Base-by-base conservation (phyloP, 164 flowering plant species). In the Nymphaea colorata region DNA sequence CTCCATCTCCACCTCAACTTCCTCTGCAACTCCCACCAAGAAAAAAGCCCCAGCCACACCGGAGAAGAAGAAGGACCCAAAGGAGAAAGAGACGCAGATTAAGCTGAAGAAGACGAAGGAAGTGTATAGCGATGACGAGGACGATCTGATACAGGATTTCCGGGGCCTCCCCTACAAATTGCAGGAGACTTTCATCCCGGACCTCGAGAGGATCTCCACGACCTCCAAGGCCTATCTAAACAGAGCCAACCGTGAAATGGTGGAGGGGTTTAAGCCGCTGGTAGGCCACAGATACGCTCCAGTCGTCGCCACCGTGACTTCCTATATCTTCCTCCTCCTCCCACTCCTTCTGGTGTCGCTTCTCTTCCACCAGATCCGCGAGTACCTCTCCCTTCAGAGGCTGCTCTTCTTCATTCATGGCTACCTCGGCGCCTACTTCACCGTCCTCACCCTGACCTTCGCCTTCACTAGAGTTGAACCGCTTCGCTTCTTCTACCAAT, bases 361-460 rank as follows among this genome's bases (percentile, higher is more conserved):
- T 73, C 65, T 94, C 42, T 77, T 86, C 77, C 78, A 77, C 67
- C 78, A 73, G 43, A 74, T 91, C 84, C 90, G 84, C 76, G 79
- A 90, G 42, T 91, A 82, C 67, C 87, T 88, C 69, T 88, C 99
- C 0, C 81, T 94, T 43, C 98, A 89, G 74, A 86, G 84, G 66
- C 66, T 94, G 67, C 59, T 94, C 25, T 83, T 91, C 62, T 89
- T 88, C 82, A 75, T 85, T 76, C 95, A 94, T 74, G 75, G 80
- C 43, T 94, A 94, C 79, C 83, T 94, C 59, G 71, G 90, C 4
- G 88, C 91, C 65, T 94, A 94, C 85, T 94, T 94, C 86, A 66
- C 83, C n/a, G 87, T 89, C 66, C 91, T 94, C 66, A 81, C 85
- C 70, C 64, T 87, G 2, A 78, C 93, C 10, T 75, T 89, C 2